These are phyloP conservation scores for Yamadazyma laniorum DNA, from an alignment of 805 yeast genomes.

Conservation along the genomic window DNA sequence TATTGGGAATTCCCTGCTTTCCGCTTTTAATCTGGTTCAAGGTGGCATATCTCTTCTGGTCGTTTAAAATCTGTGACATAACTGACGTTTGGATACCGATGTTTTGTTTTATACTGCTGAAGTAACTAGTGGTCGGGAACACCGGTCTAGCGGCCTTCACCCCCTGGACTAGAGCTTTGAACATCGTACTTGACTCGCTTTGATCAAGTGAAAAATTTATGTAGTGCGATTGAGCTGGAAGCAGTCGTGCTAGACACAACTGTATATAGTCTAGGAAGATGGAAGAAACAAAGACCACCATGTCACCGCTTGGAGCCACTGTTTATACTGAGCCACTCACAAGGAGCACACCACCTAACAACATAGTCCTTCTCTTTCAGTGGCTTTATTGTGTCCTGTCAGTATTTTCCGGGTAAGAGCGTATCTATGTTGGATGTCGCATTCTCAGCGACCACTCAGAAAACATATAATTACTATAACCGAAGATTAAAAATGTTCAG, in stretches of 20 bases:
- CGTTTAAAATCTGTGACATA: not conserved
- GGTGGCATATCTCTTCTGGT: slow-evolving; percentile 60
- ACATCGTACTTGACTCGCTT: slow-evolving; percentile 7
- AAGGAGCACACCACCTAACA: too few species aligned
- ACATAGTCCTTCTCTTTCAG: too few species aligned
- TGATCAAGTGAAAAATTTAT: slow-evolving; percentile 7
- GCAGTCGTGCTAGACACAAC: not conserved
- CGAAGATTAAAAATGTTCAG: slow-evolving; percentile 12
- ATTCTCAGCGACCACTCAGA: slow-evolving; percentile 9
- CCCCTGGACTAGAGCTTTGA: slow-evolving; percentile 8
- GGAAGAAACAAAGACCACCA: too few species aligned
- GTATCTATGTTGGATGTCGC: too few species aligned
- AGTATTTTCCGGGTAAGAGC: too few species aligned
- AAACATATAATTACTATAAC: slow-evolving; percentile 6
- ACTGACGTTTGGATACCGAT: not conserved
- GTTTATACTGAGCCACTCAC: too few species aligned
- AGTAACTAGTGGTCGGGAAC: not conserved
- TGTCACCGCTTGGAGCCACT: too few species aligned
- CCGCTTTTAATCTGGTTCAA: slow-evolving; percentile 77
- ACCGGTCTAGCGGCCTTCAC: slow-evolving; percentile 2
- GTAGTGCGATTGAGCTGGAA: not conserved
- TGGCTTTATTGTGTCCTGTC: too few species aligned
- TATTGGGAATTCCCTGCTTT: slow-evolving; percentile 45
- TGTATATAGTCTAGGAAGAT: too few species aligned
- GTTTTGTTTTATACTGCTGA: slow-evolving; percentile 5